Evolutionary conservation across 2,329 filamentous ascomycete genomes (phyloP), one percentile per base, ranked within the genome.

Genomic region (Aspergillus candidus): DNA sequence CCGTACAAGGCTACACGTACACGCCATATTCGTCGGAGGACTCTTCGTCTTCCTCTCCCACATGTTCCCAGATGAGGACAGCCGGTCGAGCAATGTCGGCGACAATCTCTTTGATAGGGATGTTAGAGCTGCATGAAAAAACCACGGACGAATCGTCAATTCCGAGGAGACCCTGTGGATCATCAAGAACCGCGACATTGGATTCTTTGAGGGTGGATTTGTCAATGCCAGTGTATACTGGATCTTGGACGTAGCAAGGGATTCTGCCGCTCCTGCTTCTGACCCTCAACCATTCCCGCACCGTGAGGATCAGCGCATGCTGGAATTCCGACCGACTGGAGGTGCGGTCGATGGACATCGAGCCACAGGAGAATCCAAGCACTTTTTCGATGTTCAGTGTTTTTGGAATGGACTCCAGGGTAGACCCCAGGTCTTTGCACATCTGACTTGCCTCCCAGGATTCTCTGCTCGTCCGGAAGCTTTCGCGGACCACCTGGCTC

Each of bases 41-140:
- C 22, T 46, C 52, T 8, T 39, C 43, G 37, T 50, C 41, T 11
- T 42, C 5, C 22, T 47, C 30, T 2, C 29, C 13, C 2, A 58
- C 48, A 12, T 32, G 52, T 14, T 43, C 29, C 50, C 58, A 58
- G 30, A 60, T 60, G 7, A 61, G 36, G 4, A 55, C 40, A 1
- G 45, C 55, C 5, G 65, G 65, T 12, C 60, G 57, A 37, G 63
- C 57, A 44, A 67, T 48, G 45, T 70, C 66, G 11, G 63, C 55
- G 30, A 71, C 53, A 18, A 68, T 65, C 46, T 69, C 62, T 38
- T 61, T 63, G 10, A 65, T 52, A 3, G 66, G 60, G 2, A 64
- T 55, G 38, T 57, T 51, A 5, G 60, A 39, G n/a, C 50, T 57
- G 35, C 58, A 45, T 1, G 62, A 62, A 44, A 69, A 49, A 8